Conservation (phyloP, 1,284 basidiomycete species). For the Malassezia sp. region DNA sequence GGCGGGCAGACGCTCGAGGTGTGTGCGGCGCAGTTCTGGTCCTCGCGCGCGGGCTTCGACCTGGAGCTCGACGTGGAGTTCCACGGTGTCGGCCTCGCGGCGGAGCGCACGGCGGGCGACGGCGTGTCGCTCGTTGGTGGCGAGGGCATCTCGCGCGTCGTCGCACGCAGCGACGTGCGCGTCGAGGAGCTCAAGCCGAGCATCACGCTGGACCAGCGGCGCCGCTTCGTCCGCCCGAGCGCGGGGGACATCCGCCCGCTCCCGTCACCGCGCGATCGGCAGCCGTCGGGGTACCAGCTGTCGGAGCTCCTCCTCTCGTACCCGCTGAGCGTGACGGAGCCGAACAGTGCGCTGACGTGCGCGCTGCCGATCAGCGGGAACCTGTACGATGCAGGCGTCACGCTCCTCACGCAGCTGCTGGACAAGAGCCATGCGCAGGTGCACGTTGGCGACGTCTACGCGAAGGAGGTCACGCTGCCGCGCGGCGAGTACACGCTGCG, state of each 20-base stretch:
- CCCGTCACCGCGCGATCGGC: conserved; percentile 33
- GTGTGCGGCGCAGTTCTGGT: conserved; percentile 46
- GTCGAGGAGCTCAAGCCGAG: conserved; percentile 40
- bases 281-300: conserved; percentile 39
- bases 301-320: conserved; percentile 46
- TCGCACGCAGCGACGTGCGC: conserved; percentile 33
- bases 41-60: conserved; percentile 37
- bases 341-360: conserved; percentile 29
- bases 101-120: neutral
- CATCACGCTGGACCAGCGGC: conserved; percentile 40
- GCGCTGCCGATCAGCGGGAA: conserved; percentile 36
- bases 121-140: conserved; percentile 30
- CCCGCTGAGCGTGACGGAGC: conserved; percentile 36
- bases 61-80: conserved; percentile 45
- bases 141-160: conserved; percentile 37
- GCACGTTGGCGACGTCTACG: conserved; percentile 45
- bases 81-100: conserved; percentile 28
- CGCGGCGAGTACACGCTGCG: conserved; percentile 45
- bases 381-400: conserved; percentile 44
- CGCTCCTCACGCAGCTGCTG: conserved; percentile 40
- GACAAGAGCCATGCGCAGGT: conserved; percentile 38
- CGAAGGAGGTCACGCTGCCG: conserved; percentile 38
- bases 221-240: conserved; percentile 37
- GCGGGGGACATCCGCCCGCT: conserved; percentile 32
- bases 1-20: conserved; percentile 46